Conservation (phyloP, 371 early-diverging fungal species). For the Polyrhizophydium stewartii region DNA sequence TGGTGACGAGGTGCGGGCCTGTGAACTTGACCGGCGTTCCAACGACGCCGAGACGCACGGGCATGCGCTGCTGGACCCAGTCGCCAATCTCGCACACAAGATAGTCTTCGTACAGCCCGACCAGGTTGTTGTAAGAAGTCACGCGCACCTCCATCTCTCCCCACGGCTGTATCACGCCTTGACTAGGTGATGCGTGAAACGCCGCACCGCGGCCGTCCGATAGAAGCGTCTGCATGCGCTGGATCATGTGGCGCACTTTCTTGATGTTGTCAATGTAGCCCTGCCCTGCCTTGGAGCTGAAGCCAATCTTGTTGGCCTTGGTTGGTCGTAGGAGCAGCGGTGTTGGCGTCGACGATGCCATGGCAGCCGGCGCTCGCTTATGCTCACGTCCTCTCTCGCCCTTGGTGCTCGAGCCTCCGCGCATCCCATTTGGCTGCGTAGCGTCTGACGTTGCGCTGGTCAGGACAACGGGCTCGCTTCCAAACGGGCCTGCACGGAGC, state of each 20-base stretch:
- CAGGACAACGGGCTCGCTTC: background rate
- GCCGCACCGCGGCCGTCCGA: slow-evolving; percentile 44
- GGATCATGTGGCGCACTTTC: slow-evolving; percentile 25
- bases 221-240: slow-evolving; percentile 29
- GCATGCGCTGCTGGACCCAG: slow-evolving; percentile 27
- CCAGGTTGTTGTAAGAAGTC: slow-evolving; percentile 42
- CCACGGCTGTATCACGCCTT: slow-evolving; percentile 33
- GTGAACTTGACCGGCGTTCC: slow-evolving; percentile 37
- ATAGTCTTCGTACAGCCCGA: slow-evolving; percentile 34
- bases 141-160: slow-evolving; percentile 29
- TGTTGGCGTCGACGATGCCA: background rate
- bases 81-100: slow-evolving; percentile 31
- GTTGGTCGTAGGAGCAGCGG: slow-evolving; percentile 15
- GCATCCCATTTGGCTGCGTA: too few relatives aligned
- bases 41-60: slow-evolving; percentile 32
- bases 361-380: too few relatives aligned
- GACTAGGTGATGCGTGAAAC: slow-evolving; percentile 32
- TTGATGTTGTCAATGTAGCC: slow-evolving; percentile 34
- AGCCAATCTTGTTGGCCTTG: slow-evolving; percentile 30
- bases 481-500: too few relatives aligned
- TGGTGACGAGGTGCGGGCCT: slow-evolving; percentile 39
- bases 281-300: slow-evolving; percentile 36
- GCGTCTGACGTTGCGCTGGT: too few relatives aligned
- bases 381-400: background rate
- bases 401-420: background rate